Conservation (phyloP, 495 filamentous ascomycete species). For the Penicillium tannophilum region DNA sequence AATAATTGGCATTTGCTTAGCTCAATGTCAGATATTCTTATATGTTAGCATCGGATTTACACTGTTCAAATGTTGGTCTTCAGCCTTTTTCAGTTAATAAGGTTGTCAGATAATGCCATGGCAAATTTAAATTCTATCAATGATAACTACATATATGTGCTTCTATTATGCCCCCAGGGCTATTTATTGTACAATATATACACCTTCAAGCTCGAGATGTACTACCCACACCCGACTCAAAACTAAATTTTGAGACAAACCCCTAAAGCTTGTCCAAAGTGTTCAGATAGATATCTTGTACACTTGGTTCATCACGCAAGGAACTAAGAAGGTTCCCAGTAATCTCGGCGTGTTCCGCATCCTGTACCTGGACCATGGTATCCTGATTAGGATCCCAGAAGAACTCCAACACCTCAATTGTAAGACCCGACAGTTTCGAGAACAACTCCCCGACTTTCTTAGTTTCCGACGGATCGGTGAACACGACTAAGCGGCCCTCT, state of each 20-base stretch:
- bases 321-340: slow-evolving; percentile 45
- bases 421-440: slow-evolving; percentile 57
- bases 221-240: background rate
- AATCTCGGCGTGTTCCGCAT: slow-evolving; percentile 53
- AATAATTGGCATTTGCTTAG: slow-evolving; percentile 9
- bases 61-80: background rate
- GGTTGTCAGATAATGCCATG: too few species aligned
- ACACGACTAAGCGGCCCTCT: slow-evolving; percentile 69
- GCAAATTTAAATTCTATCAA: background rate
- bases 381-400: slow-evolving; percentile 85
- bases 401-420: slow-evolving; percentile 72
- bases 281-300: slow-evolving; percentile 72
- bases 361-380: slow-evolving; percentile 61
- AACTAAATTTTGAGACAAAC: background rate
- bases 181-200: background rate
- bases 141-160: background rate
- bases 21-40: too few species aligned
- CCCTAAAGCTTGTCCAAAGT: slow-evolving; percentile 35
- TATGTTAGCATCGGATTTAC: too few species aligned
- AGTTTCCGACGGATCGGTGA: slow-evolving; percentile 71
- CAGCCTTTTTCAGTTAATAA: background rate
- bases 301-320: slow-evolving; percentile 61
- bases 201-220: background rate
- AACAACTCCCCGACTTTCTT: slow-evolving; percentile 65
- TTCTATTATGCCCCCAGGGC: background rate